phyloP scores from a whole-genome alignment of 139 green algal species.

The Pseudopediastrum boryanum region DNA sequence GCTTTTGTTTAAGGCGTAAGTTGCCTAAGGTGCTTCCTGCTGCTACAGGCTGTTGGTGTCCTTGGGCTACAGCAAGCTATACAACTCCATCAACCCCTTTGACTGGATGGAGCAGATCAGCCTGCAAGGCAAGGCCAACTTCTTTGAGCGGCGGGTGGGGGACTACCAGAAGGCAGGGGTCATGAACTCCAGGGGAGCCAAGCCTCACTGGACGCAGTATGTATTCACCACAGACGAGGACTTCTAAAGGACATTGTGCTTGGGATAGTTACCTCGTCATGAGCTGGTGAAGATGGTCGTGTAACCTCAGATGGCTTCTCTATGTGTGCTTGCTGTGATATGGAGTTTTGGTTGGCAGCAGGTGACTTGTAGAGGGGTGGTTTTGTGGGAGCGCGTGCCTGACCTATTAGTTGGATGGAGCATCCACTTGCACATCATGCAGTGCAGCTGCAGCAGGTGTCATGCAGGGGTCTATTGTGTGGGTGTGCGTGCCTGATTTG shows the following conservation, averaged over 20 bases:
- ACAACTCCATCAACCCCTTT: slow-evolving; percentile 83
- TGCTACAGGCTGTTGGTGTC: slow-evolving; percentile 83
- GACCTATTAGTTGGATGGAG: background rate
- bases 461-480: no score
- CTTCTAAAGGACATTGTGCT: slow-evolving; percentile 40
- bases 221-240: slow-evolving; percentile 56
- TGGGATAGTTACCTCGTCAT: background rate
- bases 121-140: slow-evolving; percentile 87
- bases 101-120: slow-evolving; percentile 93
- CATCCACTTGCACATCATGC: background rate
- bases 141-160: slow-evolving; percentile 95
- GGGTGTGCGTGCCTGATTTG: no score
- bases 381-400: no score
- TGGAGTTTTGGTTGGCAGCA: background rate
- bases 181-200: slow-evolving; percentile 60
- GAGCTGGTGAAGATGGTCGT: no score
- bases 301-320: background rate
- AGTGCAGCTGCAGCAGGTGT: no score
- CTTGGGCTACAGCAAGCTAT: slow-evolving; percentile 75
- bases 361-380: no score
- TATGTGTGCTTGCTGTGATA: background rate
- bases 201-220: background rate
- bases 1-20: no score
- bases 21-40: no score
- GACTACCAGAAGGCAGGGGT: slow-evolving; percentile 96